Evolutionary conservation across 768 basidiomycete species (phyloP).

Genomic region (Cystobasidium tubakii): DNA sequence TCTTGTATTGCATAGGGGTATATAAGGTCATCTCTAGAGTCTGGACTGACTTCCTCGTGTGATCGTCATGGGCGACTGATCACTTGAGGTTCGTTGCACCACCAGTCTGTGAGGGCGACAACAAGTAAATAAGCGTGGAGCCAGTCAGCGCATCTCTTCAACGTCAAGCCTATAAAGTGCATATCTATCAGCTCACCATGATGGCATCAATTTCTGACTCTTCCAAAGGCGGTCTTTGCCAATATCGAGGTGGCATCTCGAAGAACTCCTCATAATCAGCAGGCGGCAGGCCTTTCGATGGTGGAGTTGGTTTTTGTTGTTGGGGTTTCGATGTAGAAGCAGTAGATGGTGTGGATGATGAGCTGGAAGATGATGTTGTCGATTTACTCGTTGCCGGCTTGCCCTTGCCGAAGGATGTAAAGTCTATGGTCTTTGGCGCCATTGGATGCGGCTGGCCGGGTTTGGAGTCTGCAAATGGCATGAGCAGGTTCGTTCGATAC

Average conservation of each 20-base stretch:
- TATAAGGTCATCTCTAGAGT: background rate
- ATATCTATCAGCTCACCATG: conserved; percentile 15
- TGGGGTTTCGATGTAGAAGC: background rate
- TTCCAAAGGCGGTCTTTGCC: conserved; percentile 11
- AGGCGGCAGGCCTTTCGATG: conserved; percentile 20
- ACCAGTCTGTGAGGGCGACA: conserved; percentile 2
- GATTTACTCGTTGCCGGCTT: background rate
- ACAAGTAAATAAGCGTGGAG: background rate
- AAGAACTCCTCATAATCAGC: conserved; percentile 32
- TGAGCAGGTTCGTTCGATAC: background rate
- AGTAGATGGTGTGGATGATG: background rate
- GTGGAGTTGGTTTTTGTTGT: background rate
- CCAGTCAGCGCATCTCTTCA: background rate
- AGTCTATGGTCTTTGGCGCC: conserved; percentile 12
- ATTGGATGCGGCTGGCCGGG: conserved; percentile 29
- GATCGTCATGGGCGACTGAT: background rate
- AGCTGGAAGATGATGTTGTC: background rate
- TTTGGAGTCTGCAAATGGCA: background rate
- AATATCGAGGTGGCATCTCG: conserved; percentile 16
- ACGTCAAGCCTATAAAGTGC: background rate
- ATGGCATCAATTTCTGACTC: conserved; percentile 30
- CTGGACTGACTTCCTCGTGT: background rate
- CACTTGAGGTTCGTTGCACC: conserved; percentile 2
- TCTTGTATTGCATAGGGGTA: background rate
- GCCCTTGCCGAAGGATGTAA: conserved; percentile 16